Evolutionary conservation across 352 stramenopile species (phyloP), one percentile per base, ranked within the genome.

Genomic region (Pythium guiyangense): DNA sequence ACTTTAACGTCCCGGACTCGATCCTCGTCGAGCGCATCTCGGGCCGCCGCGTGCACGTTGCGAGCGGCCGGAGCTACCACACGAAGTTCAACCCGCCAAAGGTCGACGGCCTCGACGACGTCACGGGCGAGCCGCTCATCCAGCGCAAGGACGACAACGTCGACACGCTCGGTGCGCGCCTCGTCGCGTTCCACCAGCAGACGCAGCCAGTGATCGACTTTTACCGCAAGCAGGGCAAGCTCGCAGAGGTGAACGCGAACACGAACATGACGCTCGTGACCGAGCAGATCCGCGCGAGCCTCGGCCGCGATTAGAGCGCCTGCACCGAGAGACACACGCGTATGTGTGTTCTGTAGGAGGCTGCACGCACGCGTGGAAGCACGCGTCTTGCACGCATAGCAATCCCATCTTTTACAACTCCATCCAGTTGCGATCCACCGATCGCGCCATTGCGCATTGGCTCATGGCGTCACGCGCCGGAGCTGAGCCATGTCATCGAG

Each of bases 61-160:
- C 71, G n/a, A 97, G 74, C 40, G 97, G 97, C 74, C 87, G 94
- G 63, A 98, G 84, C 71, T 99, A 99, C 79, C 97, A 99, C 73
- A 84, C 98, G 59, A 98, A 98, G 85, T 99, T 98, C 78, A 96
- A 96, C 61, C 95, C 96, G 49, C 96, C 96, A 29, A 96, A 98
- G 81, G 82, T 87, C 15, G 71, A 71, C 1, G 81, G 73, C 59
- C 85, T 86, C 63, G 86, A 95, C 73, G 97, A 99, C 72, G 59
- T 97, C 47, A 98, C 96, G n/a, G 92, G 94, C 45, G 97, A 98
- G 66, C 66, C 86, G 44, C 79, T 99, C 54, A 98, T 99, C 79
- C 96, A 99, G 77, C 87, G 97, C 67, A 96, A 96, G 66, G 97
- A 99, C 80, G 97, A 99, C 80, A 98, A 97, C 56, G 89, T 96